Conservation (phyloP, 1,284 basidiomycete species). For the Puccinia brachypodii region DNA sequence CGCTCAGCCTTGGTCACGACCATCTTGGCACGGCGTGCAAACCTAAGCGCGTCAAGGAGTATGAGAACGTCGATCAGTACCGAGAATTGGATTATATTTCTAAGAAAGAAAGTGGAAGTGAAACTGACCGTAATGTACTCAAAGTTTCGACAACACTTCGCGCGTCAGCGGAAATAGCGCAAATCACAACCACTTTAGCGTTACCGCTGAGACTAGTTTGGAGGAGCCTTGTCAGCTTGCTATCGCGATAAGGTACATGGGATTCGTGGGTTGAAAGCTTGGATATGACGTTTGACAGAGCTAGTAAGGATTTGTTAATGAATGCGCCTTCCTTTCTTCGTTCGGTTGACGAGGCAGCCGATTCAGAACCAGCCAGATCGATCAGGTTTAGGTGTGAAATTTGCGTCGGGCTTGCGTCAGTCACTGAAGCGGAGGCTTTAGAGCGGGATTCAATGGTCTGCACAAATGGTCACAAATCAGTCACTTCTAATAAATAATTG, state of each 20-base stretch:
- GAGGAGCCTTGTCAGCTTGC: conserved; percentile 85
- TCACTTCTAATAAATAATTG: background rate
- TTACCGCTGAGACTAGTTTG: conserved; percentile 93
- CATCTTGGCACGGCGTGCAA: conserved; percentile 63
- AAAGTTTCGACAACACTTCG: conserved; percentile 62
- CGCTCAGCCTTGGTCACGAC: conserved; percentile 63
- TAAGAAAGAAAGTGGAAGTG: background rate
- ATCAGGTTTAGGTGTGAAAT: conserved; percentile 69
- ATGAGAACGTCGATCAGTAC: background rate
- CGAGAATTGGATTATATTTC: background rate
- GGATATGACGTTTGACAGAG: conserved; percentile 61
- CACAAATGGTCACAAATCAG: background rate
- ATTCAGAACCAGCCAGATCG: conserved; percentile 95
- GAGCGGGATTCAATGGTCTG: conserved; percentile 70
- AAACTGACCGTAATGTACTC: conserved; percentile 57
- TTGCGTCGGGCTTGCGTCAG: conserved; percentile 51
- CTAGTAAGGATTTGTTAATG: conserved; percentile 65
- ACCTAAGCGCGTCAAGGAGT: conserved; percentile 58
- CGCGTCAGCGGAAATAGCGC: conserved; percentile 68
- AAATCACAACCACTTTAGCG: conserved; percentile 92
- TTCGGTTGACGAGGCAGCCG: conserved; percentile 88
- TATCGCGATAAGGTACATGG: conserved; percentile 92
- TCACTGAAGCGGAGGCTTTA: conserved; percentile 59
- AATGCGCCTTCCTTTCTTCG: conserved; percentile 87
- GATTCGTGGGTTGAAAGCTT: conserved; percentile 60